Evolutionary conservation across 345 rosid genomes (phyloP).

Genomic region (Eucalyptus pauciflora): DNA sequence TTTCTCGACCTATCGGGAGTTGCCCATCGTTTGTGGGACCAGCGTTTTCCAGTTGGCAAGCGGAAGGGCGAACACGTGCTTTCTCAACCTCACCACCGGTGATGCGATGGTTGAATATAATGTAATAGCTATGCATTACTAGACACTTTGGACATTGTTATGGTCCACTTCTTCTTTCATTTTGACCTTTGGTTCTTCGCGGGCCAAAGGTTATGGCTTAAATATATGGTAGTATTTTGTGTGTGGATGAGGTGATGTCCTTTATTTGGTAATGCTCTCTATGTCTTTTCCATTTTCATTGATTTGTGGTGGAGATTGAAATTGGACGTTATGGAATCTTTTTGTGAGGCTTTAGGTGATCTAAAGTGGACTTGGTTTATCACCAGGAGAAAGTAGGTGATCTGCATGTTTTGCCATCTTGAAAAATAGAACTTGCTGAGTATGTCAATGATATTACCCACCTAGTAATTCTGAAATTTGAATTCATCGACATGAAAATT

Average conservation of each 20-base stretch:
- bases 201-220: background rate
- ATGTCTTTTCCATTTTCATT: background rate
- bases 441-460: background rate
- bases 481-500: background rate
- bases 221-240: background rate
- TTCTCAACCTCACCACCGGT: conserved; percentile 26
- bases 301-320: background rate
- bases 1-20: background rate
- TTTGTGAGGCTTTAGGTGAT: background rate
- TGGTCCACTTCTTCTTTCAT: background rate
- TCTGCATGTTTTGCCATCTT: background rate
- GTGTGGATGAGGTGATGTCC: background rate
- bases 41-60: conserved; percentile 47
- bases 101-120: conserved; percentile 63
- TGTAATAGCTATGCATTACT: conserved; percentile 41
- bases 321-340: background rate
- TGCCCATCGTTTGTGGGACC: conserved; percentile 40
- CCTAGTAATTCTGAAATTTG: background rate
- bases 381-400: no score
- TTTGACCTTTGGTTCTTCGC: background rate
- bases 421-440: background rate
- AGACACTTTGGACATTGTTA: background rate
- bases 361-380: background rate
- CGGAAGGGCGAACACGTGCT: conserved; percentile 36
- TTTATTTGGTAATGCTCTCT: background rate